A percentile compares a stretch with the other conserved stretches of the same genome.
Conservation (phyloP, 257 asterid genomes). For the Lithospermum erythrorhizon region DNA sequence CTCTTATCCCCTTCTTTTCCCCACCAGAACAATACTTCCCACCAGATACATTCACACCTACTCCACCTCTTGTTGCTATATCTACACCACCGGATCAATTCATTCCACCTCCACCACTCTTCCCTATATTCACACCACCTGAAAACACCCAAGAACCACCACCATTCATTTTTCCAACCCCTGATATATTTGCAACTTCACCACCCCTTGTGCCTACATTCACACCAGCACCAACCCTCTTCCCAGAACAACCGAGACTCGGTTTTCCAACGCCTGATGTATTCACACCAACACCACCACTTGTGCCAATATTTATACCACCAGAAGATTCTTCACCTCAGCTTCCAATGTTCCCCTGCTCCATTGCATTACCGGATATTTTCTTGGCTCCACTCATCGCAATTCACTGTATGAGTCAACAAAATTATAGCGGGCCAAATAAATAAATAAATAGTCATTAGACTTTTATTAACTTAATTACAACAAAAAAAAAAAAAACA, state of each 20-base stretch:
- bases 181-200: slow-evolving; percentile 3
- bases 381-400: slow-evolving; percentile 24
- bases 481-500: too few relatives aligned
- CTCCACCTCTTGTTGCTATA: background rate
- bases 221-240: slow-evolving; percentile 1
- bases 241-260: slow-evolving; percentile 12
- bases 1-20: slow-evolving; percentile 6
- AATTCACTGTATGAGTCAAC: too few relatives aligned
- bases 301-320: slow-evolving; percentile 26
- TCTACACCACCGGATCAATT: slow-evolving; percentile 2
- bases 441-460: too few relatives aligned
- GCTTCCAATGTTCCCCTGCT: background rate
- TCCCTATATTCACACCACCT: slow-evolving; percentile 11
- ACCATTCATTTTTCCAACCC: slow-evolving; percentile 10
- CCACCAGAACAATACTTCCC: slow-evolving; percentile 6
- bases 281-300: slow-evolving; percentile 22
- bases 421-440: too few relatives aligned
- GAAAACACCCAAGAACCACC: slow-evolving; percentile 11
- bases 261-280: slow-evolving; percentile 8
- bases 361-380: slow-evolving; percentile 8
- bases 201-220: slow-evolving; percentile 11
- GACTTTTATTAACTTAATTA: too few relatives aligned
- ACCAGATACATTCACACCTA: background rate
- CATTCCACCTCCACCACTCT: slow-evolving; percentile 1
- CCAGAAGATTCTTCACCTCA: slow-evolving; percentile 14